Percentiles rank a stretch among this genome's conserved stretches.
Conservation (phyloP, 2,329 filamentous ascomycete species). For the Aspergillus persii region DNA sequence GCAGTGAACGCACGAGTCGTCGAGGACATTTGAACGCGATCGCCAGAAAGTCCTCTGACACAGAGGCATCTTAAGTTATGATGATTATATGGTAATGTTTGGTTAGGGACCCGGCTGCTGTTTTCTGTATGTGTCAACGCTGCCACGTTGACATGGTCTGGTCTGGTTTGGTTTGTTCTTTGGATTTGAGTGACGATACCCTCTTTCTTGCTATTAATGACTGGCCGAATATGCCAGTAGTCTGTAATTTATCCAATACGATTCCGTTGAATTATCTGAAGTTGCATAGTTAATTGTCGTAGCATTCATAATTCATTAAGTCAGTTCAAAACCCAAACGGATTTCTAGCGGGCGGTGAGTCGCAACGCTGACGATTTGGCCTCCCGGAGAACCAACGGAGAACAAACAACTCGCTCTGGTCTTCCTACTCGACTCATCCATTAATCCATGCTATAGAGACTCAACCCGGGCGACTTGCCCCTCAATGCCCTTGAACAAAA, state of each 20-base stretch:
- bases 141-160: slow-evolving; percentile 10
- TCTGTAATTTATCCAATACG: not conserved
- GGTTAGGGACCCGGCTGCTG: not conserved
- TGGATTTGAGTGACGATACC: slow-evolving; percentile 31
- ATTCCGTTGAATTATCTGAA: not conserved
- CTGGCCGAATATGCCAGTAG: not conserved
- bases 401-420: not conserved
- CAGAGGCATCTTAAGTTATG: slow-evolving; percentile 1
- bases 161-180: slow-evolving; percentile 14
- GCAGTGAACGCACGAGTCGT: slow-evolving; percentile 79
- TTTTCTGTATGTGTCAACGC: slow-evolving; percentile 9
- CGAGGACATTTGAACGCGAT: slow-evolving; percentile 70
- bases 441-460: slow-evolving; percentile 9
- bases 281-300: too few species aligned
- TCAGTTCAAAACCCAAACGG: too few species aligned
- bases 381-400: not conserved
- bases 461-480: slow-evolving; percentile 2
- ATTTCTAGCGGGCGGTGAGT: not conserved
- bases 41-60: not conserved
- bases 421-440: not conserved
- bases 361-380: not conserved
- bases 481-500: slow-evolving; percentile 1
- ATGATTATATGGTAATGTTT: slow-evolving; percentile 17
- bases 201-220: slow-evolving; percentile 24
- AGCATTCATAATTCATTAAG: too few species aligned